These are phyloP conservation scores for Fusarium lateritium DNA, from an alignment of 2,329 filamentous ascomycete genomes.

Conservation along the genomic window DNA sequence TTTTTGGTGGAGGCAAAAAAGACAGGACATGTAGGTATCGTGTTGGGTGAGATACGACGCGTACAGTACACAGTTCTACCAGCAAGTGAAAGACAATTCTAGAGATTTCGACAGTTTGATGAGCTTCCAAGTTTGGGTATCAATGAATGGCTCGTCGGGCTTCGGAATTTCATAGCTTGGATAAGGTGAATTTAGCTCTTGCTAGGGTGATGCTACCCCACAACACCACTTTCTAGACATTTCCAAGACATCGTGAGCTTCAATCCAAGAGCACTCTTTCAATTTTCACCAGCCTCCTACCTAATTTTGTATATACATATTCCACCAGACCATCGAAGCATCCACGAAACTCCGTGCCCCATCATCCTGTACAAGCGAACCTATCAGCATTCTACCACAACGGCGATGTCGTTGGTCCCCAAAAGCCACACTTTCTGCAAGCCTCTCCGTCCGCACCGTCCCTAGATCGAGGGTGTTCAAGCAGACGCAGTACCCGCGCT, in stretches of 20 bases:
- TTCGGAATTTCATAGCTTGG: constrained; percentile 2
- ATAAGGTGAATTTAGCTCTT: constrained; percentile 24
- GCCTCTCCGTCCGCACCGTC: not conserved
- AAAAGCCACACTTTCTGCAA: constrained; percentile 14
- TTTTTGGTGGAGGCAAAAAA: no score
- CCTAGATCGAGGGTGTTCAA: constrained; percentile 30
- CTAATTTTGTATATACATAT: constrained; percentile 3
- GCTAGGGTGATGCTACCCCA: constrained; percentile 41
- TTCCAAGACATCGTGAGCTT: constrained; percentile 48
- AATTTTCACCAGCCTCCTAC: not conserved
- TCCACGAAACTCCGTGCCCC: constrained; percentile 22
- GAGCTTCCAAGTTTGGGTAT: not conserved
- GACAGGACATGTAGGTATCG: not conserved
- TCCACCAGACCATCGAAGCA: not conserved
- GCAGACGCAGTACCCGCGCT: constrained; percentile 29
- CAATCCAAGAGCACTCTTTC: constrained; percentile 17
- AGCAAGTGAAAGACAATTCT: constrained; percentile 23
- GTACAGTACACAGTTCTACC: not conserved
- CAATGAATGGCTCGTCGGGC: not conserved
- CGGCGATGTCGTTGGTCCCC: not conserved
- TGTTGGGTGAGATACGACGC: not conserved
- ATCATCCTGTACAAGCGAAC: constrained; percentile 41
- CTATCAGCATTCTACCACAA: constrained; percentile 35
- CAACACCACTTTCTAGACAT: constrained; percentile 45
- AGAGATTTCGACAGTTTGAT: constrained; percentile 23